Conservation (phyloP, 352 stramenopile genomes). For the Phytopythium kandeliae region DNA sequence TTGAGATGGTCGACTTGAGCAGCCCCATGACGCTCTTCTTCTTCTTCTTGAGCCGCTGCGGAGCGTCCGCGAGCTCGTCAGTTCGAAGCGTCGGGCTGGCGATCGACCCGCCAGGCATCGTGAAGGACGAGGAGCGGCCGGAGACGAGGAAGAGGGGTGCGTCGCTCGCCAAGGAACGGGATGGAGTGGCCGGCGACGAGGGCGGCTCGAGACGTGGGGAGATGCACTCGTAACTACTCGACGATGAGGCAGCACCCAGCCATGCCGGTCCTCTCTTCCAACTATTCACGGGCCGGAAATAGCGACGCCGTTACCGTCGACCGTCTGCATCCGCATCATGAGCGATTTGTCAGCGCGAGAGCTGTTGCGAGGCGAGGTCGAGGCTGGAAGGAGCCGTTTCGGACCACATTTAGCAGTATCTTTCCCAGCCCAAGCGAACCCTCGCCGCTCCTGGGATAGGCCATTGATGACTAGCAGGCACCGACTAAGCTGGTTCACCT, state of each 20-base stretch:
- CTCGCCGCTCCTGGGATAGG: too few species aligned
- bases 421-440: too few species aligned
- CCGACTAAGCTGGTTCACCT: too few species aligned
- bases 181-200: background rate
- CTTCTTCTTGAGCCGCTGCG: constrained; percentile 30
- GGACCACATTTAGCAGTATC: too few species aligned
- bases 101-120: background rate
- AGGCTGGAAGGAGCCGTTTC: too few species aligned
- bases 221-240: background rate
- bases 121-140: background rate
- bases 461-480: too few species aligned
- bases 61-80: background rate
- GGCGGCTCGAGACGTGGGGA: background rate
- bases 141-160: background rate
- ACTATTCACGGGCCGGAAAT: background rate
- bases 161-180: background rate
- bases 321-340: too few species aligned
- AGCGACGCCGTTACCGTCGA: background rate
- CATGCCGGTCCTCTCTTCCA: too few species aligned
- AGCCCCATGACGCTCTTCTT: constrained; percentile 58
- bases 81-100: background rate
- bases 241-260: too few species aligned
- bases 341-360: too few species aligned
- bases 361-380: too few species aligned
- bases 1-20: constrained; percentile 64